Evolutionary conservation across 441 rosid species (phyloP), one percentile per base, ranked within the genome.

Genomic region (Gossypium schwendimanii): DNA sequence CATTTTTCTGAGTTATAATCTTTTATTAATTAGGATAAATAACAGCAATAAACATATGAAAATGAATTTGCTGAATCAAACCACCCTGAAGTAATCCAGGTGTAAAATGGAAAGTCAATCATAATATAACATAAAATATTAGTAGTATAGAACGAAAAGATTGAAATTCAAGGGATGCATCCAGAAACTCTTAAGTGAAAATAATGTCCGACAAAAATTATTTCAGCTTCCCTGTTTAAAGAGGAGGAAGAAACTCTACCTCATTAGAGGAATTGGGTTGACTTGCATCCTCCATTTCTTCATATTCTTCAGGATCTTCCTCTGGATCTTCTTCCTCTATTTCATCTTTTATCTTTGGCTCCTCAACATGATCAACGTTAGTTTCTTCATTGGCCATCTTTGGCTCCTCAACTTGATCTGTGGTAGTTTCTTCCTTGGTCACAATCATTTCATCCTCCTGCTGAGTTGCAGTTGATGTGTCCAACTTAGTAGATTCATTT

Each of bases 301-400:
- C 96, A 74, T 81, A 76, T 77, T 88, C 97, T 66, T 88, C 96
- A 0, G 95, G 93, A 74, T 90, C 93, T 74, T 89, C 96, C 69
- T 88, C 92, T 0, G 86, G 88, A 71, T 85, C 92, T 77, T 90
- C 97, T 12, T 88, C 91, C 54, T 83, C 88, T 18, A 84, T 88
- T 66, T 79, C 81, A 66, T 76, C 82, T 6, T 77, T 81, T 33
- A 28, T 17, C 72, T 61, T 73, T 2, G 73, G 76, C 77, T 79
- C 74, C 63, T 80, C 77, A 58, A 72, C 85, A 54, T 67, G 71
- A 60, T 78, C 83, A 73, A 18, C 83, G 20, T 73, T 28, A 60
- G 39, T 60, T 28, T 2, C 64, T 60, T 15, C 64, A 15, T 50
- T 50, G 21, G 14, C 24, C 61, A 23, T 26, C 76, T 60, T 75